These are phyloP conservation scores for Coleophoma cylindrospora DNA, from an alignment of 2,329 filamentous ascomycete genomes.

Conservation along the genomic window DNA sequence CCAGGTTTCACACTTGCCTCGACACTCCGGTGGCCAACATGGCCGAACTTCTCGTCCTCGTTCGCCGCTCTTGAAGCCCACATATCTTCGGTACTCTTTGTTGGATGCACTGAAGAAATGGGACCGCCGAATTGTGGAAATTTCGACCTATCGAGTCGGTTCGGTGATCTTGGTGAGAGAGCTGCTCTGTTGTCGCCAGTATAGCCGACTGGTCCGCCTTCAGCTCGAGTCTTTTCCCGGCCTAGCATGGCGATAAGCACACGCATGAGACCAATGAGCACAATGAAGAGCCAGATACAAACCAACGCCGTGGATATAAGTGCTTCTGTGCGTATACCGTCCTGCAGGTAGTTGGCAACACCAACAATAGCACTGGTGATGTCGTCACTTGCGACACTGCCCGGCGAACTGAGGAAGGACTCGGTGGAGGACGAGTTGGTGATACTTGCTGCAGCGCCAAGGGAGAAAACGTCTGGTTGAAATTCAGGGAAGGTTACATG, in stretches of 20 bases:
- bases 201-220: constrained; percentile 42
- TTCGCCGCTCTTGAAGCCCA: constrained; percentile 5
- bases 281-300: constrained; percentile 71
- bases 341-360: constrained; percentile 63
- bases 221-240: constrained; percentile 54
- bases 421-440: constrained; percentile 53
- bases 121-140: constrained; percentile 19
- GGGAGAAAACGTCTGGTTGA: constrained; percentile 75
- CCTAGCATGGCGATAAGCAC: constrained; percentile 56
- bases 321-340: constrained; percentile 68
- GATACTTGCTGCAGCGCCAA: constrained; percentile 63
- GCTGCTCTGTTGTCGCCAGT: constrained; percentile 13
- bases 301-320: constrained; percentile 74
- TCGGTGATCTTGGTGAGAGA: constrained; percentile 7
- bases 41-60: constrained; percentile 14
- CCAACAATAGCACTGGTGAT: constrained; percentile 71
- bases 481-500: constrained; percentile 77
- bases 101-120: constrained; percentile 9
- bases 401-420: constrained; percentile 74
- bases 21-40: constrained; percentile 12
- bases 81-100: constrained; percentile 3
- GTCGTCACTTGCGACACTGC: constrained; percentile 70
- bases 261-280: constrained; percentile 68
- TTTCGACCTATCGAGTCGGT: constrained; percentile 3
- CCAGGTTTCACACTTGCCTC: constrained; percentile 13